Conservation (phyloP, 148 eudicot species). For the Arctostaphylos glauca region DNA sequence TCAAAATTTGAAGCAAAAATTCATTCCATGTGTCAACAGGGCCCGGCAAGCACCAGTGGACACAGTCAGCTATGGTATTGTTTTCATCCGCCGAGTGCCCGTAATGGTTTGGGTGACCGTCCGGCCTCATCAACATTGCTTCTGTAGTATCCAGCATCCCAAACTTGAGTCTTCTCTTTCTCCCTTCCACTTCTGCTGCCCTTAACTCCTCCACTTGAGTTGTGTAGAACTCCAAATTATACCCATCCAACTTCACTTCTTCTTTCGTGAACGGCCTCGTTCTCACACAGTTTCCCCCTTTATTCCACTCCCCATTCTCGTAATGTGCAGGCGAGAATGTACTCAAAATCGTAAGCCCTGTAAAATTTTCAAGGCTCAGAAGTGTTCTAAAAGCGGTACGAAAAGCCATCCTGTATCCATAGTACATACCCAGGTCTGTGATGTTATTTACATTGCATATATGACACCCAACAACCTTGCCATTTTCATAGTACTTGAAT, state of each 20-base stretch:
- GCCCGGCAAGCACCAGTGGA: constrained; percentile 82
- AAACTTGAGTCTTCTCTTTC: constrained; percentile 29
- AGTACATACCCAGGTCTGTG: constrained; percentile 27
- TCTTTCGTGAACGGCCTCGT: constrained; percentile 26
- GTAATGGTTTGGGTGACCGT: constrained; percentile 36
- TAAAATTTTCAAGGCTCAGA: constrained; percentile 25
- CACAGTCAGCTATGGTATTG: constrained; percentile 55
- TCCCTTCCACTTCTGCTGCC: constrained; percentile 36
- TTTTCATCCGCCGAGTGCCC: constrained; percentile 25
- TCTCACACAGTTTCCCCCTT: constrained; percentile 44
- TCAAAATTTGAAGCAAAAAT: constrained; percentile 29
- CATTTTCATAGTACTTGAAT: constrained; percentile 35
- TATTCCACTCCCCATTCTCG: constrained; percentile 48
- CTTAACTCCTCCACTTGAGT: constrained; percentile 49
- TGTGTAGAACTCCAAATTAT: constrained; percentile 38
- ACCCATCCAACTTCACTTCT: constrained; percentile 34
- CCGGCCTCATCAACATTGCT: constrained; percentile 53
- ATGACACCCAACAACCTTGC: constrained; percentile 35
- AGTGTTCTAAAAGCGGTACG: constrained; percentile 37
- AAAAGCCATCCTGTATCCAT: constrained; percentile 37
- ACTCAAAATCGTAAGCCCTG: constrained; percentile 37
- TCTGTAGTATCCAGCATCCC: constrained; percentile 42
- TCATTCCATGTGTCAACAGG: constrained; percentile 37
- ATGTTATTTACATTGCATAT: constrained; percentile 28
- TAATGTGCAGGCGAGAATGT: constrained; percentile 48